phyloP scores from a whole-genome alignment of 129 eudicot genomes.

The Artemisia argyi region DNA sequence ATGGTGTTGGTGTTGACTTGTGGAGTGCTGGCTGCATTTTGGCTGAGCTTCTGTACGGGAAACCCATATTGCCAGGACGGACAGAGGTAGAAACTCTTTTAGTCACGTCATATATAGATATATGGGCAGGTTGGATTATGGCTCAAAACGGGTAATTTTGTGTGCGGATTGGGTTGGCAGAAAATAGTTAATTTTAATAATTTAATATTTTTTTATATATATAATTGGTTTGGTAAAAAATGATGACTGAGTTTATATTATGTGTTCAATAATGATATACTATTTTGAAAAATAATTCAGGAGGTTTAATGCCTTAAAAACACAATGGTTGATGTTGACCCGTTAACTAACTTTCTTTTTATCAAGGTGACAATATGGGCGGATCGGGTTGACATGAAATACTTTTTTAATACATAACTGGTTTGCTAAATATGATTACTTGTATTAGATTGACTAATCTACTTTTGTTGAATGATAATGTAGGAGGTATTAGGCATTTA shows the following conservation, averaged over 20 bases:
- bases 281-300: no score
- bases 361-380: neutral
- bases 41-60: constrained; percentile 33
- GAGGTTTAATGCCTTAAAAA: no score
- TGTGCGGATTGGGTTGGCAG: no score
- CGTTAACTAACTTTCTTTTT: no score
- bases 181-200: no score
- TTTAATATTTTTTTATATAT: no score
- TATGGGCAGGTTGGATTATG: no score
- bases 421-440: neutral
- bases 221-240: no score
- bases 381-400: neutral
- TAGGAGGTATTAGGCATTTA: neutral
- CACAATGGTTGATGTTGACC: no score
- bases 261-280: no score
- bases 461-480: neutral
- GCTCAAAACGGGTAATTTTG: no score
- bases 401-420: neutral
- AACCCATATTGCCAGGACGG: constrained; percentile 37
- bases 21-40: constrained; percentile 48
- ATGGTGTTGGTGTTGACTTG: constrained; percentile 36
- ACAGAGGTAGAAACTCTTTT: constrained; percentile 31
- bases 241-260: no score
- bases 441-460: neutral
- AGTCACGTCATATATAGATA: neutral